A percentile compares a stretch with the other conserved stretches of the same genome.
Conservation (phyloP, 106 monocot species). For the Alisma plantagoaquatica region DNA sequence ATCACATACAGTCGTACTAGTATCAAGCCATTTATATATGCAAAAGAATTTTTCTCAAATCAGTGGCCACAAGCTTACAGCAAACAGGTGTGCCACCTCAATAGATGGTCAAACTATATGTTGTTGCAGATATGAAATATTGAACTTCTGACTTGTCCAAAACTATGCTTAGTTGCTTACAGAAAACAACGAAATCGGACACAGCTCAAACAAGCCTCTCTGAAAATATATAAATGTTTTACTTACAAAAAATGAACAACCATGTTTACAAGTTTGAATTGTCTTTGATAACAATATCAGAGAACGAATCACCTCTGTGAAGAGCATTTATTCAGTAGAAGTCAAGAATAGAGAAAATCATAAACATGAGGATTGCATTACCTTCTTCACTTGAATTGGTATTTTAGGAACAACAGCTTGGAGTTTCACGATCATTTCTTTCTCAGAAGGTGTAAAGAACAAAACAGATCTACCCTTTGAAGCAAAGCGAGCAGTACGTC, state of each 20-base stretch:
- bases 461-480: constrained; percentile 74
- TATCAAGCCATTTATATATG: too few relatives aligned
- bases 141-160: too few relatives aligned
- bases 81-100: too few relatives aligned
- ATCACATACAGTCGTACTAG: too few relatives aligned
- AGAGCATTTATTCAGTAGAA: neutral
- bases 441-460: constrained; percentile 73
- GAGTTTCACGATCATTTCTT: constrained; percentile 69
- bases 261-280: neutral
- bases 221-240: neutral
- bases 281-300: neutral
- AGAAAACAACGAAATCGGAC: too few relatives aligned
- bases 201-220: neutral
- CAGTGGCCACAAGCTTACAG: too few relatives aligned
- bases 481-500: constrained; percentile 89
- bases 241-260: neutral
- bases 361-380: constrained; percentile 8
- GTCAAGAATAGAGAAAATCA: neutral
- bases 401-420: constrained; percentile 69
- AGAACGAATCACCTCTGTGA: neutral
- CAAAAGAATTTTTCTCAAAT: too few relatives aligned
- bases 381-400: constrained; percentile 73
- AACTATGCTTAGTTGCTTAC: too few relatives aligned
- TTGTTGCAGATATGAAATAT: too few relatives aligned
- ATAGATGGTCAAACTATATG: too few relatives aligned